These are phyloP conservation scores for Puccinia triticina DNA, from an alignment of 1,284 basidiomycete species.

Conservation along the genomic window DNA sequence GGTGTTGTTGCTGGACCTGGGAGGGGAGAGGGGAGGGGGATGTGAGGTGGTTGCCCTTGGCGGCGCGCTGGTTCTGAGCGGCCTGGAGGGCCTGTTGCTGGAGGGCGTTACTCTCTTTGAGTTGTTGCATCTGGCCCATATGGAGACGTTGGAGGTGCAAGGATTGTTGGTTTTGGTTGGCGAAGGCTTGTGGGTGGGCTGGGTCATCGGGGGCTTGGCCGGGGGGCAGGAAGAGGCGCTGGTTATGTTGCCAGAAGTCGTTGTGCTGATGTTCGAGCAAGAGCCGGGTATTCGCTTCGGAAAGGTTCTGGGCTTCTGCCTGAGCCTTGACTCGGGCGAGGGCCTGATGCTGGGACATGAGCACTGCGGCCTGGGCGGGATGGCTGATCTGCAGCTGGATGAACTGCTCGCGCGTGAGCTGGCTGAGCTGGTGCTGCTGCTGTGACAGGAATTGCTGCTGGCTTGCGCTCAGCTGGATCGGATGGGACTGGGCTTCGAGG, in stretches of 20 bases:
- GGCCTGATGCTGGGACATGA: neutral
- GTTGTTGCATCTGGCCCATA: constrained; percentile 14
- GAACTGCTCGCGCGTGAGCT: neutral
- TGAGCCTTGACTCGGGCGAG: constrained; percentile 14
- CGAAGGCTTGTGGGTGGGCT: neutral
- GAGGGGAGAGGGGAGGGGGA: neutral
- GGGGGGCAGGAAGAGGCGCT: neutral
- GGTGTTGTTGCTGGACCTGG: neutral
- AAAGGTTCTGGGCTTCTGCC: constrained; percentile 18
- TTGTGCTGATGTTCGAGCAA: constrained; percentile 13
- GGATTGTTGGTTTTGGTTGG: constrained; percentile 9
- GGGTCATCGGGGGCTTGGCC: neutral
- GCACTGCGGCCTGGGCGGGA: neutral
- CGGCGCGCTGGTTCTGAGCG: neutral
- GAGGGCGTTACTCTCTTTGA: constrained; percentile 27
- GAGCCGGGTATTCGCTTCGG: constrained; percentile 5
- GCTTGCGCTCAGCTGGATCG: neutral
- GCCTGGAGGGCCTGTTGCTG: constrained; percentile 23
- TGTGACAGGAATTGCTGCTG: constrained; percentile 6
- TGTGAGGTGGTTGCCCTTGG: neutral
- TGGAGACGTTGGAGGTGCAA: constrained; percentile 5
- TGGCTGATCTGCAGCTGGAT: constrained; percentile 25
- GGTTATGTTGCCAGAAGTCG: constrained; percentile 21
- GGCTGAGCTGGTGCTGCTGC: neutral
- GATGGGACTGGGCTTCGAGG: constrained; percentile 10